Evolutionary conservation across 176 grass and related monocot species (phyloP).

Genomic region (Phragmites australis): DNA sequence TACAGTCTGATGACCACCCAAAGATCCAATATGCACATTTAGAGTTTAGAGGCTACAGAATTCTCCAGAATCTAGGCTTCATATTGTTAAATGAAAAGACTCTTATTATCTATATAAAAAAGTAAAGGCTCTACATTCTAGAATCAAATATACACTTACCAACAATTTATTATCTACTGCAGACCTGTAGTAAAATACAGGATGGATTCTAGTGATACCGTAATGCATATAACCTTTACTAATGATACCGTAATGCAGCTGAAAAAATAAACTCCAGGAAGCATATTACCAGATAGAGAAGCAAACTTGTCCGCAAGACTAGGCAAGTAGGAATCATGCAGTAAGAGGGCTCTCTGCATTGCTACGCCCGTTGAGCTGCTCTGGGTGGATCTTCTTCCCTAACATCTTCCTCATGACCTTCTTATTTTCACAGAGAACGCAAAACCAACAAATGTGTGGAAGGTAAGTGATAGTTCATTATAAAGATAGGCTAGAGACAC

Average conservation of each 20-base stretch:
- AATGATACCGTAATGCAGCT: too few relatives aligned
- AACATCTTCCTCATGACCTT: slow-evolving; percentile 92
- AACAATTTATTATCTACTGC: neutral
- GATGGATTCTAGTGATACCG: neutral
- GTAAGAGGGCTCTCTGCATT: slow-evolving; percentile 49
- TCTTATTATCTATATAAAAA: too few relatives aligned
- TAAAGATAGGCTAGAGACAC: slow-evolving; percentile 24
- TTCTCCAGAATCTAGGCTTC: neutral
- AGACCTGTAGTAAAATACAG: neutral
- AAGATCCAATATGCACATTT: neutral
- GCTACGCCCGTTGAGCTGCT: slow-evolving; percentile 51
- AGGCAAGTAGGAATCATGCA: slow-evolving; percentile 34
- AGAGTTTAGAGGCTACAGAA: neutral
- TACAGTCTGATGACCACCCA: neutral
- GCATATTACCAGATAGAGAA: slow-evolving; percentile 51
- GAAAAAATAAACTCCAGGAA: slow-evolving; percentile 32
- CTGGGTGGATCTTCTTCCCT: slow-evolving; percentile 95
- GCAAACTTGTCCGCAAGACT: slow-evolving; percentile 27
- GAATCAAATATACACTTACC: neutral
- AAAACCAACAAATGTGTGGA: slow-evolving; percentile 5
- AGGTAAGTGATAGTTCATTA: slow-evolving; percentile 24
- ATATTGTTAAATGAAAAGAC: neutral
- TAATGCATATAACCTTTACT: neutral
- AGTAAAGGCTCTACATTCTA: too few relatives aligned
- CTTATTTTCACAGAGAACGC: slow-evolving; percentile 54